Base-by-base conservation (phyloP, 2,329 filamentous ascomycete species). In the Zymoseptoria pseudotritici region DNA sequence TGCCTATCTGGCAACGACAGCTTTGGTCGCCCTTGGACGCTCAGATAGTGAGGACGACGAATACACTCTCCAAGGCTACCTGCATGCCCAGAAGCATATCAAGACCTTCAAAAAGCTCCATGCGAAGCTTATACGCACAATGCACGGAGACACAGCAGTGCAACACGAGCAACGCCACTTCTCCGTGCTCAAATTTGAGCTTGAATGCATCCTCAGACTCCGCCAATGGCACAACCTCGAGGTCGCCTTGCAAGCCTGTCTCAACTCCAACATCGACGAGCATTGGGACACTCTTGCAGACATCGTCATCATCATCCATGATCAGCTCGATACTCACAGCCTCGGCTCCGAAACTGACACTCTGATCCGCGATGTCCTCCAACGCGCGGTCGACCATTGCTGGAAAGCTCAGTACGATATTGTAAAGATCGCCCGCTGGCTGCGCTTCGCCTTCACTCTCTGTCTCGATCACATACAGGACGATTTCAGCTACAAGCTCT, bases 401-500 rank as follows among this genome's bases (percentile, higher is more conserved):
- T 87, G 84, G 74, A 68, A 66, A 20, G 65, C 67, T 50, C 66
- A 72, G 0, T 84, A 86, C 52, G 80, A 87, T 62, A 78, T 79
- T 4, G 70, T 72, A 0, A 86, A 84, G 66, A 77, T 95, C 0
- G 83, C 88, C 7, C 88, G 87, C 67, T 96, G 94, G 77, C 82
- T 93, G 53, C 84, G 90, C 1, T 91, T 89, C 66, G 78, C 94
- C 2, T 89, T 93, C 64, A 87, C 89, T 62, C 78, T 85, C 0
- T 82, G 87, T 0, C 74, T 91, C 4, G 80, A 86, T 53, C 80
- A 84, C 20, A 56, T 26, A 6, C 42, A 64, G 8, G 54, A 58
- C 52, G 50, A 56, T 17, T 65, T 71, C 53, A 62, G 63, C 2
- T 57, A 70, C 19, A 67, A 69, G 58, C 78, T 91, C 3, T 75